Evolutionary conservation across 2,329 filamentous ascomycete genomes (phyloP).

Genomic region (Aspergillus clavatus): DNA sequence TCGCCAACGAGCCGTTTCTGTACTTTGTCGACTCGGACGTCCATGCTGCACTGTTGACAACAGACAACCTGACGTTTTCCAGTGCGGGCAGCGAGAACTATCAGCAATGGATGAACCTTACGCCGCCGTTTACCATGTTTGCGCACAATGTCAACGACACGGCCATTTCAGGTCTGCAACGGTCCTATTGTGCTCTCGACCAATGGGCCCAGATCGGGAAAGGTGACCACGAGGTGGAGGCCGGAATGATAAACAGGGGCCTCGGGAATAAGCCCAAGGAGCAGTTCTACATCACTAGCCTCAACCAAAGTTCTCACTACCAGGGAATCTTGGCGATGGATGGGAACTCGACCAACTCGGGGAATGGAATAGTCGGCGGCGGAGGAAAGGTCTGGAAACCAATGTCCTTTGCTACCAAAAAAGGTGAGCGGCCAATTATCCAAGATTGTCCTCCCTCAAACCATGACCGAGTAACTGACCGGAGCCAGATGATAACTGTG

Average conservation of each 20-base stretch:
- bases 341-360: constrained; percentile 52
- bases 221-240: constrained; percentile 54
- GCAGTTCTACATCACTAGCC: constrained; percentile 76
- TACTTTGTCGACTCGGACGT: constrained; percentile 82
- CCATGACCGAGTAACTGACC: not conserved
- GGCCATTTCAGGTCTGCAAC: constrained; percentile 63
- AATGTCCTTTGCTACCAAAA: constrained; percentile 72
- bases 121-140: constrained; percentile 71
- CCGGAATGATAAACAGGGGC: constrained; percentile 65
- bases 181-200: constrained; percentile 77
- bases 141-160: constrained; percentile 58
- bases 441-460: not conserved
- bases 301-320: constrained; percentile 70
- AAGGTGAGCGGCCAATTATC: constrained; percentile 51
- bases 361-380: constrained; percentile 57
- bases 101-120: constrained; percentile 54
- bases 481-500: constrained; percentile 67
- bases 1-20: constrained; percentile 54
- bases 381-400: constrained; percentile 70
- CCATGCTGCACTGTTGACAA: constrained; percentile 71
- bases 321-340: constrained; percentile 64
- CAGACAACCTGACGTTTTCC: constrained; percentile 58
- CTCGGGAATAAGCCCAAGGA: constrained; percentile 68
- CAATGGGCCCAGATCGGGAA: constrained; percentile 60
- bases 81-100: constrained; percentile 46